phyloP scores from a whole-genome alignment of 169 alveolate species.

The Plasmodium cynomolgi region DNA sequence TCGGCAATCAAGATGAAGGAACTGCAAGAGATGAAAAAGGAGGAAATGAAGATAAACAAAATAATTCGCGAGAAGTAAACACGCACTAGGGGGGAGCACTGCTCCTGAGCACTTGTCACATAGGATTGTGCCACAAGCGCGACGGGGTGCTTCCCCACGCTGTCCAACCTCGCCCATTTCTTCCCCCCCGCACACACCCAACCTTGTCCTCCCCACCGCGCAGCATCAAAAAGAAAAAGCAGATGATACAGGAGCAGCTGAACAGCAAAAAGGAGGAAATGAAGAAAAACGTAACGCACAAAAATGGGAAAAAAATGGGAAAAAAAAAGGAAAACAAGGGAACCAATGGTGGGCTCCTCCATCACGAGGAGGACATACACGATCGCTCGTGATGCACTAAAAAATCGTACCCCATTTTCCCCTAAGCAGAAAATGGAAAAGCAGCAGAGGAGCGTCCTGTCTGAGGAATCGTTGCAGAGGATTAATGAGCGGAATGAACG shows the following conservation, averaged over 20 bases:
- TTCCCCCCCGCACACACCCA: neutral
- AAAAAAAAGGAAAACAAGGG: conserved; percentile 9
- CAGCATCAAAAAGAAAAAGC: conserved; percentile 49
- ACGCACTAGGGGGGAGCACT: neutral
- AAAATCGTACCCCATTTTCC: neutral
- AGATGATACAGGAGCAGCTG: conserved; percentile 47
- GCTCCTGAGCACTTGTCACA: neutral
- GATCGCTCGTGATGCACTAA: neutral
- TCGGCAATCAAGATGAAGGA: conserved; percentile 38
- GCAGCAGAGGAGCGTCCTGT: conserved; percentile 40
- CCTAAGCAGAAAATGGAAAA: conserved; percentile 26
- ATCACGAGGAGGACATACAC: neutral
- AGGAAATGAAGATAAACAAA: conserved; percentile 55
- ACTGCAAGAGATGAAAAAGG: conserved; percentile 32
- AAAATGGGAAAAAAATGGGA: conserved; percentile 26
- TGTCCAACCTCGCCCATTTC: neutral
- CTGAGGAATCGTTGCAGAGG: conserved; percentile 70
- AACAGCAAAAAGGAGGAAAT: conserved; percentile 60
- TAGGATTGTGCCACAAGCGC: neutral
- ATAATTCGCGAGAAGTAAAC: conserved; percentile 48
- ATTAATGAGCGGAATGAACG: conserved; percentile 66
- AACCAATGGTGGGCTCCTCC: neutral
- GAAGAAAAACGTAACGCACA: conserved; percentile 43
- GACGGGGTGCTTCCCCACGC: neutral
- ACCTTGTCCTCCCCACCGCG: neutral